Evolutionary conservation across 257 asterid species (phyloP).

Genomic region (Schizonepeta tenuifolia): DNA sequence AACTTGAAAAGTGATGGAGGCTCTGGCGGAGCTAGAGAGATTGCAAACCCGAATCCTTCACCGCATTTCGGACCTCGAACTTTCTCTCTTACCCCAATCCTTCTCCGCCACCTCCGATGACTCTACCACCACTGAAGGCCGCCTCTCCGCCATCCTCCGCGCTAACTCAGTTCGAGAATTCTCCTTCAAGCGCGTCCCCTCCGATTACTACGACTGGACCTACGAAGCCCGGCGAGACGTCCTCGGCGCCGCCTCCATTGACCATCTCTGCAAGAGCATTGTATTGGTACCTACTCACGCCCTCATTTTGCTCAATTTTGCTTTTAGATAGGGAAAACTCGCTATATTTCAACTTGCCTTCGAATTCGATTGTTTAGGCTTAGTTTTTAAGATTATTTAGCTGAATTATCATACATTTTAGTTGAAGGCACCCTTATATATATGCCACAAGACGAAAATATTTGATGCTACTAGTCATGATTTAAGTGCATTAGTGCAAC

Average conservation of each 20-base stretch:
- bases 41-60: constrained; percentile 66
- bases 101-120: constrained; percentile 33
- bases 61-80: constrained; percentile 67
- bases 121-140: constrained; percentile 63
- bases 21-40: constrained; percentile 60
- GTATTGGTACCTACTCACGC: constrained; percentile 65
- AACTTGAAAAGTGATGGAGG: constrained; percentile 42
- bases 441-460: too few species aligned
- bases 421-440: background rate
- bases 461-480: background rate
- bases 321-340: background rate
- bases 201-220: constrained; percentile 78
- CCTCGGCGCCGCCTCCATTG: constrained; percentile 78
- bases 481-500: background rate
- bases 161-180: constrained; percentile 64
- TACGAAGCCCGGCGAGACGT: constrained; percentile 80
- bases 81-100: constrained; percentile 40
- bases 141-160: constrained; percentile 73
- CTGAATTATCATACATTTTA: background rate
- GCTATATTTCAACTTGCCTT: background rate
- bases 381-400: constrained; percentile 12
- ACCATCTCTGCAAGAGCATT: constrained; percentile 99
- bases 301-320: background rate
- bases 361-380: constrained; percentile 8
- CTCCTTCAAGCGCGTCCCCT: constrained; percentile 75